Evolutionary conservation across 495 filamentous ascomycete species (phyloP), one percentile per base, ranked within the genome.

Genomic region (Achaetomiella virescens): DNA sequence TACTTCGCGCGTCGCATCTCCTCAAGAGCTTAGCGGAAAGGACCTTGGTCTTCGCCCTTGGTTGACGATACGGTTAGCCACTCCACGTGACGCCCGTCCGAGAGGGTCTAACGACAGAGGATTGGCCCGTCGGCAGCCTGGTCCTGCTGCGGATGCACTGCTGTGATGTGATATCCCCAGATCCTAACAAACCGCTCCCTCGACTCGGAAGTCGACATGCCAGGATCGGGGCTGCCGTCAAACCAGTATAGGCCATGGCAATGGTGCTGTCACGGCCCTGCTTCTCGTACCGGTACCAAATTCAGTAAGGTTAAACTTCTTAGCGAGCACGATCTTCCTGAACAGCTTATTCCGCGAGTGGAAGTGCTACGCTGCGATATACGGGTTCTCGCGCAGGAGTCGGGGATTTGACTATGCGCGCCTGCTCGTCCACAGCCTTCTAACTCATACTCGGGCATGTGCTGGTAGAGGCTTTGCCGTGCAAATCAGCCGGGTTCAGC

Each of bases 151-250:
- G 49, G 49, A 9, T 42, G 43, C 11, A 53, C 38, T 4, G 38
- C 50, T 53, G 50, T 53, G 10, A 53, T 12, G 24, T 53, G 50
- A 15, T 44, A 33, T 12, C 50, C 50, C 50, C 37, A 42, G 38
- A 53, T 21, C 38, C 50, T 44, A 17, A 37, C 50, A 27, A 53
- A 53, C n/a, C 33, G n/a, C 50, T 7, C 38, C n/a, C 50, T 41
- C 50, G 38, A 43, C 25, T 53, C 50, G 22, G 37, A 15, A 1
- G 50, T 53, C 17, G 36, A 21, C 50, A 53, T 53, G 10, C 43
- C 38, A 42, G 50, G 21, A 33, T 6, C 7, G 22, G 37, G 50
- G 9, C 50, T 43, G 2, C 50, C 50, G 0, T 21, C 4, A 9
- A 48, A 48, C 27, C 45, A 48, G 45, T 48, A 48, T 15, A 48